Percentiles rank a stretch among this genome's conserved stretches.
These are phyloP conservation scores for Tilletiopsis washingtonensis DNA, from an alignment of 1,284 basidiomycete genomes.

Conservation along the genomic window DNA sequence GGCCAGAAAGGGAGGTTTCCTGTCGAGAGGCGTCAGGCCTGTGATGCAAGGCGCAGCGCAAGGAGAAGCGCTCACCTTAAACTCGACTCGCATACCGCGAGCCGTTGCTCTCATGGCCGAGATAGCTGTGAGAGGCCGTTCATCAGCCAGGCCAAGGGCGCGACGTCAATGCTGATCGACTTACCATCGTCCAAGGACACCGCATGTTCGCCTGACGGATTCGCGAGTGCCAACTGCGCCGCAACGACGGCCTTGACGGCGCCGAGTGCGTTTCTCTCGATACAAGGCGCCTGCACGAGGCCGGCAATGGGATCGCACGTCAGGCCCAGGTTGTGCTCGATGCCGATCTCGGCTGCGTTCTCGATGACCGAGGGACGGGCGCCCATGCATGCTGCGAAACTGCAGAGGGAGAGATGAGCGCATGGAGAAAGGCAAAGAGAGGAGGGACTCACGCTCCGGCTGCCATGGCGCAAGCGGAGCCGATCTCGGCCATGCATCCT, in stretches of 20 bases:
- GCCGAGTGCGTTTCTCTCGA: slow-evolving; percentile 76
- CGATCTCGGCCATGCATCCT: slow-evolving; percentile 50
- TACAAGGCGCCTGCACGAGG: slow-evolving; percentile 78
- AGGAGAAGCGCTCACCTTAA: slow-evolving; percentile 6
- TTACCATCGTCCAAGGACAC: slow-evolving; percentile 89
- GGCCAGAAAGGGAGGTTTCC: background rate
- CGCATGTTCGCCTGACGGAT: slow-evolving; percentile 69
- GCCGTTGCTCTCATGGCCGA: slow-evolving; percentile 91
- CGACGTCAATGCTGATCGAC: too few species aligned
- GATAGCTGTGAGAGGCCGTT: too few species aligned
- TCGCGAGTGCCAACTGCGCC: slow-evolving; percentile 80
- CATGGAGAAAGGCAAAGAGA: too few species aligned
- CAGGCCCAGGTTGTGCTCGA: slow-evolving; percentile 51
- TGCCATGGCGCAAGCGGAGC: slow-evolving; percentile 81
- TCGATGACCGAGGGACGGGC: slow-evolving; percentile 49
- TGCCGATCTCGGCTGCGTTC: slow-evolving; percentile 89
- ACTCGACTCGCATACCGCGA: slow-evolving; percentile 51
- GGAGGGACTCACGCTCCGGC: too few species aligned
- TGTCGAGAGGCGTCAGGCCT: too few species aligned
- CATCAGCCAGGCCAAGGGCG: too few species aligned
- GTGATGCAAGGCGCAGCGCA: background rate
- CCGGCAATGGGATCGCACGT: slow-evolving; percentile 83
- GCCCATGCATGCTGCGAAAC: slow-evolving; percentile 69
- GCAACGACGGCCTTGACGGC: slow-evolving; percentile 55
- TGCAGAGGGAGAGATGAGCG: too few species aligned